phyloP scores from a whole-genome alignment of 345 rosid genomes.

The Salix suchowensis region DNA sequence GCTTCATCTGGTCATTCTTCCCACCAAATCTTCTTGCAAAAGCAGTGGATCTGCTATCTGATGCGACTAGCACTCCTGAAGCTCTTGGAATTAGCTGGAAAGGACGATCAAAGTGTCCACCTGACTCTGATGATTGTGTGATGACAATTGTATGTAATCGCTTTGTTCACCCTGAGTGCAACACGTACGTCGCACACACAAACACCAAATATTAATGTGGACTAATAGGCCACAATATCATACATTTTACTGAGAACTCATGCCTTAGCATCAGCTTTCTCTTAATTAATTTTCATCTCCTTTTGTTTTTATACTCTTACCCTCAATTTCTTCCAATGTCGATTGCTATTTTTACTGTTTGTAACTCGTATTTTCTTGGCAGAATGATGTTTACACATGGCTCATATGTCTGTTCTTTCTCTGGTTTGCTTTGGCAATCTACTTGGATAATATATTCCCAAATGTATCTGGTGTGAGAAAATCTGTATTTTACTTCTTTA shows the following conservation, averaged over 20 bases:
- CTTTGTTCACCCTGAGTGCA: background rate
- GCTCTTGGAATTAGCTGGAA: slow-evolving; percentile 86
- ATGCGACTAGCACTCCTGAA: slow-evolving; percentile 61
- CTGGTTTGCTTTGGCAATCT: slow-evolving; percentile 76
- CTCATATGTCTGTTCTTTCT: slow-evolving; percentile 51
- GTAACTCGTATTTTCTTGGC: slow-evolving; percentile 25
- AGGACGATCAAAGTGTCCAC: slow-evolving; percentile 49
- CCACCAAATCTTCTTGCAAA: slow-evolving; percentile 87
- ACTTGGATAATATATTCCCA: slow-evolving; percentile 80
- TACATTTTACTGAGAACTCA: background rate
- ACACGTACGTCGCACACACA: background rate
- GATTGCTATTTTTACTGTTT: background rate
- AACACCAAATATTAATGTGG: background rate
- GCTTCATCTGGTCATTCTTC: slow-evolving; percentile 69
- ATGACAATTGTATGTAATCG: slow-evolving; percentile 60
- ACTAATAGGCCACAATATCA: background rate
- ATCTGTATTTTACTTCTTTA: slow-evolving; percentile 64
- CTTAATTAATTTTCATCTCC: background rate
- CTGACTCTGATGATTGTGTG: slow-evolving; percentile 49
- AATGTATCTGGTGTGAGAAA: slow-evolving; percentile 79
- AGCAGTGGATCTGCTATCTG: slow-evolving; percentile 49
- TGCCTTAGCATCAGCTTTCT: background rate
- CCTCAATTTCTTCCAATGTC: background rate
- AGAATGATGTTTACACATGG: slow-evolving; percentile 80
- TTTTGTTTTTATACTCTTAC: background rate